Conservation (phyloP, 768 basidiomycete species). For the Dacryopinax primogenitus region DNA sequence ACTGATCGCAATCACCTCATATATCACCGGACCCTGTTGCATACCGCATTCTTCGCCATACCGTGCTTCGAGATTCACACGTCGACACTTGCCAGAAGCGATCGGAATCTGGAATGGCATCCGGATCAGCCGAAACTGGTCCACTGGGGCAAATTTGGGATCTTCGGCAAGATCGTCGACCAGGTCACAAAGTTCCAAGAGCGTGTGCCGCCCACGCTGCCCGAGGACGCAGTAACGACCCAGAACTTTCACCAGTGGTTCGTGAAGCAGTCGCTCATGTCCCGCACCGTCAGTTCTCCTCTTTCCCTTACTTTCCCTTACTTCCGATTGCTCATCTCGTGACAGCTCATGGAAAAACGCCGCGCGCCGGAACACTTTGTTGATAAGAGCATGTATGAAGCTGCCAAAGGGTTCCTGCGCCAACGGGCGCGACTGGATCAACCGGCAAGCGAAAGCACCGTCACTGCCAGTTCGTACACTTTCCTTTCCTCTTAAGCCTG, state of each 20-base stretch:
- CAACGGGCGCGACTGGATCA: background rate
- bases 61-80: constrained; percentile 3
- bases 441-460: background rate
- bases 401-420: background rate
- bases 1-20: background rate
- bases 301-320: background rate
- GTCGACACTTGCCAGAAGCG: background rate
- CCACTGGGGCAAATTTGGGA: constrained; percentile 1
- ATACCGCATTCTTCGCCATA: constrained; percentile 3
- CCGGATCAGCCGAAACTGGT: background rate
- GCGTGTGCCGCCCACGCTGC: background rate
- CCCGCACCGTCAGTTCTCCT: background rate
- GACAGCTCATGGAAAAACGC: background rate
- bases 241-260: constrained; percentile 1
- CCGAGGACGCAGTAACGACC: background rate
- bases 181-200: constrained; percentile 5
- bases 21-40: background rate
- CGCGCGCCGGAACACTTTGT: background rate
- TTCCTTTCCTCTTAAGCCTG: constrained; percentile 4
- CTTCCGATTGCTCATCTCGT: background rate
- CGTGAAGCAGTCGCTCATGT: constrained; percentile 1
- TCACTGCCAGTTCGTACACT: constrained; percentile 5
- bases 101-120: background rate
- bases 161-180: constrained; percentile 1
- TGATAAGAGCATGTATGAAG: background rate